Base-by-base conservation (phyloP, 345 rosid genomes). In the Salix suchowensis region DNA sequence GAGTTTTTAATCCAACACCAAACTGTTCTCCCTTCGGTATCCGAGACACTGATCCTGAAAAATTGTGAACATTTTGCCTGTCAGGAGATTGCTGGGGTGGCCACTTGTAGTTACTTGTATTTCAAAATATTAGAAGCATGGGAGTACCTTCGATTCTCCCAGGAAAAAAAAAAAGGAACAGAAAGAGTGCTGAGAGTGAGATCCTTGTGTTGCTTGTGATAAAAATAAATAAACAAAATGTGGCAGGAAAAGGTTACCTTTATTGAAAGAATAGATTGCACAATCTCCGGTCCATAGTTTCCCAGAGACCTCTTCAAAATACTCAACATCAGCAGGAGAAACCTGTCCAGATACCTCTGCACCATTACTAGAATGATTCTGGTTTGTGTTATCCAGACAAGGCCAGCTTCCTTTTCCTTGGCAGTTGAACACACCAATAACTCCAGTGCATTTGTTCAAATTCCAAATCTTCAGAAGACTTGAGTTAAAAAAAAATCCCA, bases 331-430 rank as follows among this genome's bases (percentile, higher is more conserved):
- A 30, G 72, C 66, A 28, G 87, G 88, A 54, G 86, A 89, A 28
- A 85, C 84, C 72, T 72, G 50, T 0, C 87, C 85, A 44, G 82
- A 58, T 50, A 83, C 70, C 76, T 78, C 80, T 5, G 60, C 28
- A 44, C 36, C 10, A 42, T 42, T 42, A 42, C 46, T 37, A 19
- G 69, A 68, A 44, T 58, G 77, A 68, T 66, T 42, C 50, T 46
- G 72, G 66, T 28, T 65, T 24, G 73, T 23, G 34, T 68, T 65
- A 50, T 87, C 74, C 65, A 70, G 37, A 69, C 87, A 81, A 46
- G 88, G 92, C 90, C 90, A 86, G 64, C 73, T 86, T 48, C 92
- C 89, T 5, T 83, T 87, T 82, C 91, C 90, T 82, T 86, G 92
- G 84, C 89, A 87, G 74, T 87, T 89, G 84, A 89, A 86, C 46